Evolutionary conservation across 306 rosid genomes (phyloP).

Genomic region (Vigna hirtella): DNA sequence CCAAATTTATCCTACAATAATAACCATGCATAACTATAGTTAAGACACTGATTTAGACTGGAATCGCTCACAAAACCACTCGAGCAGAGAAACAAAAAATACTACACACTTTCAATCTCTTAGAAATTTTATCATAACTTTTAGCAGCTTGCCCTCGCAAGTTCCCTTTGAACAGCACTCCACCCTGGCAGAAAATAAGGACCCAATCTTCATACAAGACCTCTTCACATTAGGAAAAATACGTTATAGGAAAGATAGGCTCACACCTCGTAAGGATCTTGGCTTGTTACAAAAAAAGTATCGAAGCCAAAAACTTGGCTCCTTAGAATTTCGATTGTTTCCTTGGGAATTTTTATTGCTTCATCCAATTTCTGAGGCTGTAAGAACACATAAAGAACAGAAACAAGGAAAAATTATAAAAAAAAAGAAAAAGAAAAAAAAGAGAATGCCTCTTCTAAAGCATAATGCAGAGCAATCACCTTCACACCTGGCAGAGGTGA

Average conservation of each 20-base stretch:
- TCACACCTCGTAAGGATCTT: constrained; percentile 95
- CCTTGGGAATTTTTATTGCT: constrained; percentile 77
- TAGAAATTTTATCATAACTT: constrained; percentile 87
- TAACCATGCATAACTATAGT: constrained; percentile 17
- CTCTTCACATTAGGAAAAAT: constrained; percentile 27
- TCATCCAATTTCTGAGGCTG: constrained; percentile 89
- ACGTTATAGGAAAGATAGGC: constrained; percentile 29
- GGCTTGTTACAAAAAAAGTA: constrained; percentile 89
- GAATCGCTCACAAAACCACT: constrained; percentile 33
- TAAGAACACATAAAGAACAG: constrained; percentile 38
- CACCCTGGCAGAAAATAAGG: constrained; percentile 66
- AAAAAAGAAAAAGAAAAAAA: not conserved
- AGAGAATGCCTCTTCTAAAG: constrained; percentile 34
- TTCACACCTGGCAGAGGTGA: constrained; percentile 99
- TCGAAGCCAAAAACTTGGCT: constrained; percentile 95
- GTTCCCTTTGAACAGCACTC: constrained; percentile 95
- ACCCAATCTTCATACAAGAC: constrained; percentile 35
- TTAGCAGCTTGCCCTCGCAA: constrained; percentile 87
- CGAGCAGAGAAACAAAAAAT: constrained; percentile 18
- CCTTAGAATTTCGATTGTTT: constrained; percentile 79
- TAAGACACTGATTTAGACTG: constrained; percentile 36
- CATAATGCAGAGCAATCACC: constrained; percentile 66
- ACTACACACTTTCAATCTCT: constrained; percentile 75
- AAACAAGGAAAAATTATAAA: constrained; percentile 42
- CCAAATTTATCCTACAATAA: constrained; percentile 79